phyloP scores from a whole-genome alignment of 148 eudicot species.

The Chenopodium berlandieri region DNA sequence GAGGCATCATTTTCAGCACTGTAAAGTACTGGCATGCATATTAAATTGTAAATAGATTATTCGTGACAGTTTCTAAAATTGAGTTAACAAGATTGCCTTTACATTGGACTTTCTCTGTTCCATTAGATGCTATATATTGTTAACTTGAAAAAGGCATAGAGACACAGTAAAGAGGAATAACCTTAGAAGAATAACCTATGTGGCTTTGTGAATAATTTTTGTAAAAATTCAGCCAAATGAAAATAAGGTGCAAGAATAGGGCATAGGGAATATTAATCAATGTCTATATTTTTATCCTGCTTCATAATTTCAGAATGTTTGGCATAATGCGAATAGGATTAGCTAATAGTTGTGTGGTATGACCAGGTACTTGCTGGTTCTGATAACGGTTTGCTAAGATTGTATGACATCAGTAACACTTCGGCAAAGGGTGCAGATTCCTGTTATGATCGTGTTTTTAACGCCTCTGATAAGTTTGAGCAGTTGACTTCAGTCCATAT shows the following conservation, averaged over 20 bases:
- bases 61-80: too few relatives aligned
- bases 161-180: too few relatives aligned
- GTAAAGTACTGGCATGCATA: too few relatives aligned
- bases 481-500: slow-evolving; percentile 74
- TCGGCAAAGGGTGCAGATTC: slow-evolving; percentile 32
- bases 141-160: neutral
- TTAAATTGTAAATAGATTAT: too few relatives aligned
- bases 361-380: slow-evolving; percentile 77
- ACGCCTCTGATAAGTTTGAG: slow-evolving; percentile 50
- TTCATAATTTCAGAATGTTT: neutral
- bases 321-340: neutral
- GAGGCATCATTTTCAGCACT: neutral
- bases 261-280: neutral
- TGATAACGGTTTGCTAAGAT: slow-evolving; percentile 68
- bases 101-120: too few relatives aligned
- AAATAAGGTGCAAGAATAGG: neutral
- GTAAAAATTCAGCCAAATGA: neutral
- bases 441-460: slow-evolving; percentile 24
- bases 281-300: neutral
- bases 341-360: slow-evolving; percentile 6
- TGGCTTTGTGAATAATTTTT: neutral
- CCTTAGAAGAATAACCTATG: too few relatives aligned
- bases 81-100: too few relatives aligned
- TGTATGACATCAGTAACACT: slow-evolving; percentile 51
- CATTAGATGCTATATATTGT: too few relatives aligned